Evolutionary conservation across 2,329 filamentous ascomycete species (phyloP), one percentile per base, ranked within the genome.

Genomic region (Cladophialophora chaetospira): DNA sequence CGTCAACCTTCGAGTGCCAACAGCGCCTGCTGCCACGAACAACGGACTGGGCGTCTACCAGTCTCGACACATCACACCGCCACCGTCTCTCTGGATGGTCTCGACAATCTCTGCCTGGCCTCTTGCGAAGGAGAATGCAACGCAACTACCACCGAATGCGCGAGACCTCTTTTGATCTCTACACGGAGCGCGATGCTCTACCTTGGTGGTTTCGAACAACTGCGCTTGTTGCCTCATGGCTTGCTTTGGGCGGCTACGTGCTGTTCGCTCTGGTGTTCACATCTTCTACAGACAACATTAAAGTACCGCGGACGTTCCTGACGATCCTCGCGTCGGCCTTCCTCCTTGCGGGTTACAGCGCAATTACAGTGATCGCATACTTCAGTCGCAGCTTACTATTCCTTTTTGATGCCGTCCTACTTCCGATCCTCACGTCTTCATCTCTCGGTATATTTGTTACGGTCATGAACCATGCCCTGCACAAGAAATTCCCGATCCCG

Each of bases 131-230:
- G 50, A 59, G 53, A 45, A 62, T 62, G 60, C 46, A 31, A 15
- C 53, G 53, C 15, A 51, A 46, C 28, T 62, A 59, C 50, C 52
- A 36, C 36, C 60, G 50, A 31, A 45, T 63, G 52, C 58, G 61
- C 23, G 61, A 63, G 49, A 65, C 61, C 33, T 45, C 35, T 35
- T 63, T 65, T 48, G 63, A 65, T 54, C 61, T 65, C 35, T 65
- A 65, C 45, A 57, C 57, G 15, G 63, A 65, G 49, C 55, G 58
- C 31, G 63, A 65, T 29, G 53, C 60, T n/a, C 28, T 65, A 10
- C 62, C 63, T 8, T 58, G 55, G 54, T 65, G 64, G 56, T 61
- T 56, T 23, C 54, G 59, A 31, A 55, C 61, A 10, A 43, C 54
- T 15, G 53, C 63, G 5, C 54, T 58, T 31, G 29, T 57, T 42